Conservation (phyloP, 2,329 filamentous ascomycete genomes). For the Orbilia oligospora region DNA sequence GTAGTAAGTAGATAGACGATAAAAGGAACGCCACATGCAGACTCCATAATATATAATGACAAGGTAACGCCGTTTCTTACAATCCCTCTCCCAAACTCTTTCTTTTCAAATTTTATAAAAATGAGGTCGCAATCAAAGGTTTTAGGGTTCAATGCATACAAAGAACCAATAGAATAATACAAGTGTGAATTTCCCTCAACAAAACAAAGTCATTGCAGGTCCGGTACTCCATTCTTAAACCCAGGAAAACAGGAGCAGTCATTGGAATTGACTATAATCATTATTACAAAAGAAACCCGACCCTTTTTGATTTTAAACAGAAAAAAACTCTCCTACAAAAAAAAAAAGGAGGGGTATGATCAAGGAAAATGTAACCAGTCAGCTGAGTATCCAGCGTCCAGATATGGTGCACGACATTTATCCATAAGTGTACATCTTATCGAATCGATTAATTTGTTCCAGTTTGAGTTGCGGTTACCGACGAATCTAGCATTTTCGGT, state of each 20-base stretch:
- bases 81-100: not conserved
- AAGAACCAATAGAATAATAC: not conserved
- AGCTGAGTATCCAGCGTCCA: constrained; percentile 44
- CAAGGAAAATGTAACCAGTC: constrained; percentile 57
- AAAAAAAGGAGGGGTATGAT: not conserved
- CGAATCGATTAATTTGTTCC: constrained; percentile 58
- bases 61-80: not conserved
- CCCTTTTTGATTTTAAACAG: not conserved
- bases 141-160: too few species aligned
- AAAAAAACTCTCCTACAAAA: not conserved
- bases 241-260: not conserved
- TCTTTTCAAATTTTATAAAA: not conserved
- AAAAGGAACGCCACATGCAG: too few species aligned
- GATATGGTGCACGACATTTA: constrained; percentile 49
- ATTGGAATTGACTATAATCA: not conserved
- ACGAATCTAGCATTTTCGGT: constrained; percentile 39
- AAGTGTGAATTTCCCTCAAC: not conserved
- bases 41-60: too few species aligned
- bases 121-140: not conserved
- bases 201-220: not conserved
- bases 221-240: not conserved
- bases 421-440: constrained; percentile 55
- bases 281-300: not conserved
- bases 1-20: too few species aligned
- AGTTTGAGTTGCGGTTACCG: constrained; percentile 56